These are phyloP conservation scores for Pichia sp. DNA, from an alignment of 1,139 yeast genomes.

Conservation along the genomic window DNA sequence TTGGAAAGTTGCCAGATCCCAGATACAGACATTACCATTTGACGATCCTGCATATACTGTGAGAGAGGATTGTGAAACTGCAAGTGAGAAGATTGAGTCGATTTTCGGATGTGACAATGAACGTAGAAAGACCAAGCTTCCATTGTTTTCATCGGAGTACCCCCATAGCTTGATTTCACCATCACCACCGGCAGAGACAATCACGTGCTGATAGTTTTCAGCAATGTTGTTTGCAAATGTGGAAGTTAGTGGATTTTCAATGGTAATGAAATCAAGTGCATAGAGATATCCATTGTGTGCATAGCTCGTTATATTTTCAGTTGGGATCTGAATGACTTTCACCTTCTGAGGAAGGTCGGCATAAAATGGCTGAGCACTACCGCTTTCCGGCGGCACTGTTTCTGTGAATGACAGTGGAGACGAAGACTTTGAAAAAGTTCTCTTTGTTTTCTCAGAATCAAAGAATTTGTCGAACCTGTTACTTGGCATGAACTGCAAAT, in stretches of 20 bases:
- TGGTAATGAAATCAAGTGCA: slow-evolving; percentile 44
- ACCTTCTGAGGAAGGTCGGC: background rate
- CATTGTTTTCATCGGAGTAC: slow-evolving; percentile 23
- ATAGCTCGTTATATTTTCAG: slow-evolving; percentile 61
- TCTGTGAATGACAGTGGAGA: background rate
- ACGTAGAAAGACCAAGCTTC: slow-evolving; percentile 30
- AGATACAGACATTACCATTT: slow-evolving; percentile 67
- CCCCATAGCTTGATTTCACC: slow-evolving; percentile 80
- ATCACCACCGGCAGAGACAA: slow-evolving; percentile 84
- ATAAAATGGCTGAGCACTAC: background rate
- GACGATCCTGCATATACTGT: slow-evolving; percentile 76
- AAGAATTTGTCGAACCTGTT: slow-evolving; percentile 81
- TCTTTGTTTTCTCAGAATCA: slow-evolving; percentile 69
- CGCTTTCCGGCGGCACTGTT: background rate
- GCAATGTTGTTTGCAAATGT: slow-evolving; percentile 25
- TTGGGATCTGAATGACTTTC: slow-evolving; percentile 60
- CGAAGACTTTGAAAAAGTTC: background rate
- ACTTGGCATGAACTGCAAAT: slow-evolving; percentile 59
- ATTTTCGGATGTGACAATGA: slow-evolving; percentile 51
- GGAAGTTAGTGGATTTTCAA: slow-evolving; percentile 19
- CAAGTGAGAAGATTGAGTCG: slow-evolving; percentile 66
- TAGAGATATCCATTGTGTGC: slow-evolving; percentile 93
- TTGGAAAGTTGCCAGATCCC: slow-evolving; percentile 82
- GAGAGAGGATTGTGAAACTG: slow-evolving; percentile 34
- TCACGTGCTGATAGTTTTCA: slow-evolving; percentile 35